Evolutionary conservation across 768 basidiomycete genomes (phyloP).

Genomic region (Serendipita sp.): DNA sequence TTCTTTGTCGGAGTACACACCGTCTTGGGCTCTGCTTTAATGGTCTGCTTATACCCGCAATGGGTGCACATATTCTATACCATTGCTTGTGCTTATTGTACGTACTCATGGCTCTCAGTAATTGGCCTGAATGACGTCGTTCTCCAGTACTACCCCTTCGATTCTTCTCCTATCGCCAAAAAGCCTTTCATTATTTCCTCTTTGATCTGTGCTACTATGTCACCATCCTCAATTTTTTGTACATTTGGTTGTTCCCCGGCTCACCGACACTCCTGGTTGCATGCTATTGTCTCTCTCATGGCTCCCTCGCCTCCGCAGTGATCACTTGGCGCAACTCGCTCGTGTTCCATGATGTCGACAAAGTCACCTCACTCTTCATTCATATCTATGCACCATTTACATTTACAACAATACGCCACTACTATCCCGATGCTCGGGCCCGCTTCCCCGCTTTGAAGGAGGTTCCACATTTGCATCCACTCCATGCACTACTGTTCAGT

Average conservation of each 20-base stretch:
- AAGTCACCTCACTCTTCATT: slow-evolving; percentile 88
- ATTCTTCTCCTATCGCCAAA: slow-evolving; percentile 77
- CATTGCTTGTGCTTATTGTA: background rate
- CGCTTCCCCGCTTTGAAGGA: slow-evolving; percentile 75
- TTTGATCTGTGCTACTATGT: slow-evolving; percentile 89
- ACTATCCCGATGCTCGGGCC: slow-evolving; percentile 60
- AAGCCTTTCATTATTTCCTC: slow-evolving; percentile 87
- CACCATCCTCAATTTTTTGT: slow-evolving; percentile 81
- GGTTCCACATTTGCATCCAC: slow-evolving; percentile 55
- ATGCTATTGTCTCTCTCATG: slow-evolving; percentile 86
- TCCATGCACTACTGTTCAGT: slow-evolving; percentile 59
- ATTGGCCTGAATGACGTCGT: slow-evolving; percentile 11
- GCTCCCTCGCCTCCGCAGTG: slow-evolving; percentile 81
- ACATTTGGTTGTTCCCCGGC: slow-evolving; percentile 76
- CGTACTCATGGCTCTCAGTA: background rate
- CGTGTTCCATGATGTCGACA: slow-evolving; percentile 94
- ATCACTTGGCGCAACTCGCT: slow-evolving; percentile 98
- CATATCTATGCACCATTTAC: slow-evolving; percentile 88
- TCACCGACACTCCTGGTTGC: slow-evolving; percentile 72
- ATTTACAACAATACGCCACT: slow-evolving; percentile 86
- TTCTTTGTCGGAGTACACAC: slow-evolving; percentile 94
- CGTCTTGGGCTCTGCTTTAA: slow-evolving; percentile 63
- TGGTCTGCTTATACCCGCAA: slow-evolving; percentile 82
- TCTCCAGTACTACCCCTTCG: slow-evolving; percentile 57
- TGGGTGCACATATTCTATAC: slow-evolving; percentile 26